Percentiles rank a stretch among this genome's conserved stretches.
These are phyloP conservation scores for Astragalus glycyphyllos DNA, from an alignment of 306 rosid species.

Conservation along the genomic window DNA sequence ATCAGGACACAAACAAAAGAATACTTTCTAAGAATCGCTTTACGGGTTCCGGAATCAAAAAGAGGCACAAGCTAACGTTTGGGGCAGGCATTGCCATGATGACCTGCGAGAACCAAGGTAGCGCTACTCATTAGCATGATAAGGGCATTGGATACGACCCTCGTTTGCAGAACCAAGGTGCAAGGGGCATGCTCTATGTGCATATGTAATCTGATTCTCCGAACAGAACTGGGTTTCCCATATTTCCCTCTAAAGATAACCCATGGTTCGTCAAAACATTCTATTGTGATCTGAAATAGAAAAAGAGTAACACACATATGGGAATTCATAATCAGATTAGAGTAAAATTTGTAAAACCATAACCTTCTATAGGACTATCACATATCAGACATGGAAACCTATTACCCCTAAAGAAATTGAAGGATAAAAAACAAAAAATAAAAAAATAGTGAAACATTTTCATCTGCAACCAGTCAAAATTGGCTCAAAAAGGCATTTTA, in stretches of 20 bases:
- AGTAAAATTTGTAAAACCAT: neutral
- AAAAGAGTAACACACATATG: slow-evolving; percentile 23
- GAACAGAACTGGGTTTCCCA: slow-evolving; percentile 91
- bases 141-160: slow-evolving; percentile 94
- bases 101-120: too few species aligned
- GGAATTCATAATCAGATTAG: slow-evolving; percentile 35
- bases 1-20: too few species aligned
- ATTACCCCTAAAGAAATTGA: neutral
- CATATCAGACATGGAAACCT: neutral
- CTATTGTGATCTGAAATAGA: slow-evolving; percentile 85
- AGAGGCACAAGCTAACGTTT: too few species aligned
- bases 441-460: too few species aligned
- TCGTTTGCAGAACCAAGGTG: slow-evolving; percentile 91
- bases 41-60: too few species aligned
- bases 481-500: too few species aligned
- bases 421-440: neutral
- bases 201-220: slow-evolving; percentile 94
- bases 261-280: slow-evolving; percentile 94
- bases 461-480: too few species aligned
- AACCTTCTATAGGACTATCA: slow-evolving; percentile 1
- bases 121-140: too few species aligned
- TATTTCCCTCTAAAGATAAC: slow-evolving; percentile 94
- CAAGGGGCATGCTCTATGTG: slow-evolving; percentile 97
- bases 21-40: too few species aligned
- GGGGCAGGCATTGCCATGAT: too few species aligned